Conservation (phyloP, 768 basidiomycete genomes). For the Chlorophyllum brunneum region DNA sequence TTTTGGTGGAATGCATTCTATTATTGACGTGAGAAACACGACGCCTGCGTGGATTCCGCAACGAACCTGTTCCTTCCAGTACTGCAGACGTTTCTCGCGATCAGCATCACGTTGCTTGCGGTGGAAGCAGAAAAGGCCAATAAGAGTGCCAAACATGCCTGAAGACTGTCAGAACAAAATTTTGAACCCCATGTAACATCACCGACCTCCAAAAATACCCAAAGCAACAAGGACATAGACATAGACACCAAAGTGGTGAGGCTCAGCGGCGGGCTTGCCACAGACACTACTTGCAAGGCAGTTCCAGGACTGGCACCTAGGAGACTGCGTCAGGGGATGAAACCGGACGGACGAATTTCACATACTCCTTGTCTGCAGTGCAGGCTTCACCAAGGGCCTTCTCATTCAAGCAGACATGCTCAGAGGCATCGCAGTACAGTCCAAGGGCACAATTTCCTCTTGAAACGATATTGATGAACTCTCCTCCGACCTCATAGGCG, state of each 20-base stretch:
- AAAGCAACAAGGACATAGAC: constrained; percentile 70
- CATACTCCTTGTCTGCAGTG: constrained; percentile 46
- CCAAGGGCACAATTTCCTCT: constrained; percentile 74
- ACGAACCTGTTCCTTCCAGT: constrained; percentile 82
- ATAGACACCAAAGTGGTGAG: constrained; percentile 61
- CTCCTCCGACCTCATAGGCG: constrained; percentile 54
- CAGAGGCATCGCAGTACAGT: constrained; percentile 68
- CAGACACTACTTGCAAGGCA: constrained; percentile 62
- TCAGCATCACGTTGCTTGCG: constrained; percentile 69
- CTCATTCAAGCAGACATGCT: constrained; percentile 52
- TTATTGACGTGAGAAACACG: constrained; percentile 5
- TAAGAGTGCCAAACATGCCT: constrained; percentile 76
- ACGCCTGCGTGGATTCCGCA: background rate
- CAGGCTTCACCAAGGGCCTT: constrained; percentile 61
- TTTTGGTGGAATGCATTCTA: constrained; percentile 81
- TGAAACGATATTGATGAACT: constrained; percentile 78
- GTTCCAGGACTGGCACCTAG: constrained; percentile 74
- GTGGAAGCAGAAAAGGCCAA: constrained; percentile 67
- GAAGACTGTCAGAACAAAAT: background rate
- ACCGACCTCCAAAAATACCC: constrained; percentile 69
- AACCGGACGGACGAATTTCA: constrained; percentile 5
- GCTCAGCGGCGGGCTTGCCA: constrained; percentile 52
- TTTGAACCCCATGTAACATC: background rate
- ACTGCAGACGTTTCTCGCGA: constrained; percentile 80
- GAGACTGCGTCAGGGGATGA: background rate